Evolutionary conservation across 495 filamentous ascomycete genomes (phyloP).

Genomic region (Lophiostoma macrostomum): DNA sequence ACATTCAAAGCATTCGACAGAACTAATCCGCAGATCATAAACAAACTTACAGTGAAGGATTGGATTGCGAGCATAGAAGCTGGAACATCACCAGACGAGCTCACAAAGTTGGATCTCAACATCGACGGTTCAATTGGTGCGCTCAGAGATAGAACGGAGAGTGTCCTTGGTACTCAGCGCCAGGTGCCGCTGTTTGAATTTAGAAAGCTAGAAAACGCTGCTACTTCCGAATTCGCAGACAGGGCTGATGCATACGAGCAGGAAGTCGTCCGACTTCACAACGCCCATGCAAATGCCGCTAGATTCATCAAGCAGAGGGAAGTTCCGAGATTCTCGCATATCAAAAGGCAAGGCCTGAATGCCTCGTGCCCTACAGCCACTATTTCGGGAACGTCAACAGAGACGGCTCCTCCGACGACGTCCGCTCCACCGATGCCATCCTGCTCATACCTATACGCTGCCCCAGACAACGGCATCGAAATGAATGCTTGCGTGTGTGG

Average conservation of each 20-base stretch:
- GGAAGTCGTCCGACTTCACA: constrained; percentile 17
- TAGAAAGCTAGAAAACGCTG: constrained; percentile 11
- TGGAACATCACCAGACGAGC: constrained; percentile 19
- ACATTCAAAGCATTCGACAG: background rate
- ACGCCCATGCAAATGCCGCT: constrained; percentile 2
- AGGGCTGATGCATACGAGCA: constrained; percentile 10
- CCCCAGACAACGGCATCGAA: constrained; percentile 5
- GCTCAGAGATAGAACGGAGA: constrained; percentile 18
- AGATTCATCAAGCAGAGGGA: background rate
- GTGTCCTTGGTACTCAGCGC: constrained; percentile 20
- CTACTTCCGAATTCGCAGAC: background rate
- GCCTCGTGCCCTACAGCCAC: constrained; percentile 1
- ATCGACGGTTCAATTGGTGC: constrained; percentile 28
- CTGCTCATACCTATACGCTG: background rate
- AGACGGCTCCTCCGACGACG: background rate
- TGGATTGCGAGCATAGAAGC: constrained; percentile 27
- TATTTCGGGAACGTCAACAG: background rate
- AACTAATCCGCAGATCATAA: too few relatives aligned
- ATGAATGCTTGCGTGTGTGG: constrained; percentile 1
- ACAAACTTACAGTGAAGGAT: constrained; percentile 21
- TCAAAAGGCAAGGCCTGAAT: background rate
- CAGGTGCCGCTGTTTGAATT: constrained; percentile 35
- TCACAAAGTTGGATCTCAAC: constrained; percentile 17
- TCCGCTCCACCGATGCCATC: background rate
- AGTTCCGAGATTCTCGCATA: constrained; percentile 2